Base-by-base conservation (phyloP, 2,329 filamentous ascomycete genomes). In the Epichloe amarillans region DNA sequence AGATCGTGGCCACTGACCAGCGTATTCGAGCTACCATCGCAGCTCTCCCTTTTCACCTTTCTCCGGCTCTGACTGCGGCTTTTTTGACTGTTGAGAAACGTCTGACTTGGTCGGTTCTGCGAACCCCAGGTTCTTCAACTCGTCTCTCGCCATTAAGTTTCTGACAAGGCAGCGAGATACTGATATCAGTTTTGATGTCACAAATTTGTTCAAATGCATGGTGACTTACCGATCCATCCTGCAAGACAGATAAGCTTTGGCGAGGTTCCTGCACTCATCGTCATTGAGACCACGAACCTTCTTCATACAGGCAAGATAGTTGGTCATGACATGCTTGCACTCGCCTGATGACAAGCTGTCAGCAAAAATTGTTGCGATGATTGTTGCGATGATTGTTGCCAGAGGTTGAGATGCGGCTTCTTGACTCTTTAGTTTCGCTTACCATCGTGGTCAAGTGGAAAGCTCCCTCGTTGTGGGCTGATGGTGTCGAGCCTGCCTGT, bases 91-190 rank as follows among this genome's bases (percentile, higher is more conserved):
- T 48, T 15, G 26, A 10, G 40, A 8, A 19, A 36, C 49, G 49
- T 53, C 51, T 49, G 54, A 51, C 43, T 58, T 57, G 33, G 55
- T 51, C 50, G 58, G 53, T 45, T 64, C 61, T 44, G 73, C 60
- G 59, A 95, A 93, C 0, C 93, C 93, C 40, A 98, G 72, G 63
- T 98, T 98, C 67, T 86, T 88, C 68, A 97, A 93, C 53, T 95
- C 87, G 63, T 98, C 93, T 58, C 80, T 88, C 7, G 90, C 90
- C 93, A 98, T 98, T 35, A 98, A 72, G 63, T 97, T 96, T 58
- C 89, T 89, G 35, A 21, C 12, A 21, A 42, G 11, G 30, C 19
- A 49, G 19, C 33, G 21, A 33, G 23, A 21, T 15, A 11, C 33
- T 30, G 23, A 14, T 14, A n/a, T 50, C 30, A 46, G 47, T 33